Conservation (phyloP, 2,329 filamentous ascomycete species). For the Aspergillus oerlinghausenensis region DNA sequence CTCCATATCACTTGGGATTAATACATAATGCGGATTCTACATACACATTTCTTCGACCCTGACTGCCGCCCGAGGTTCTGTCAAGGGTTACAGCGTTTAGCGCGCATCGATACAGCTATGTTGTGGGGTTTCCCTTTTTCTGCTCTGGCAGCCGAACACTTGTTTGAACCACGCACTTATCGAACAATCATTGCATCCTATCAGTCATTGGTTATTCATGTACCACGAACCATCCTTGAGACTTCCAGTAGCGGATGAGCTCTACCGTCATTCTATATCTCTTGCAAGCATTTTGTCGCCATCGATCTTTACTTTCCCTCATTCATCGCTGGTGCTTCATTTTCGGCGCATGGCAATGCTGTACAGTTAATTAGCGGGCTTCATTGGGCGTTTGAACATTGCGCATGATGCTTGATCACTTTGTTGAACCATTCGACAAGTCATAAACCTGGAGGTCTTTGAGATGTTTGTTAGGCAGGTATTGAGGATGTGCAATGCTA, state of each 20-base stretch:
- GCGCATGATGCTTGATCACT: background rate
- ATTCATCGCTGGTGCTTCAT: background rate
- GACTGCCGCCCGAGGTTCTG: background rate
- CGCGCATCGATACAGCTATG: background rate
- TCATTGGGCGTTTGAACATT: background rate
- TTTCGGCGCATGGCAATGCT: background rate
- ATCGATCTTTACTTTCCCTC: background rate
- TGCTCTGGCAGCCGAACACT: no score
- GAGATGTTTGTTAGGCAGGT: background rate
- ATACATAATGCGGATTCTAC: background rate
- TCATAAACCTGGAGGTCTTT: background rate
- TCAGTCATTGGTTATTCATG: background rate
- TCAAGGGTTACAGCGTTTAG: background rate
- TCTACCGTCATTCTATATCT: background rate
- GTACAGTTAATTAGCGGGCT: background rate
- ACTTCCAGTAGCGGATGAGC: background rate
- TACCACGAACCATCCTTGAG: background rate
- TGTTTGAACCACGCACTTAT: background rate
- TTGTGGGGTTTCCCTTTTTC: background rate
- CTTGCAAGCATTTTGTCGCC: background rate
- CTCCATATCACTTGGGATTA: background rate
- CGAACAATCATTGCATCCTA: background rate
- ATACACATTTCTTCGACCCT: slow-evolving; percentile 2
- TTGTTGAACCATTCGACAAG: background rate
- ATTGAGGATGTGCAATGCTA: background rate